A percentile compares a stretch with the other conserved stretches of the same genome.
Evolutionary conservation across 306 rosid genomes (phyloP).

Genomic region (Acacia acuminata): DNA sequence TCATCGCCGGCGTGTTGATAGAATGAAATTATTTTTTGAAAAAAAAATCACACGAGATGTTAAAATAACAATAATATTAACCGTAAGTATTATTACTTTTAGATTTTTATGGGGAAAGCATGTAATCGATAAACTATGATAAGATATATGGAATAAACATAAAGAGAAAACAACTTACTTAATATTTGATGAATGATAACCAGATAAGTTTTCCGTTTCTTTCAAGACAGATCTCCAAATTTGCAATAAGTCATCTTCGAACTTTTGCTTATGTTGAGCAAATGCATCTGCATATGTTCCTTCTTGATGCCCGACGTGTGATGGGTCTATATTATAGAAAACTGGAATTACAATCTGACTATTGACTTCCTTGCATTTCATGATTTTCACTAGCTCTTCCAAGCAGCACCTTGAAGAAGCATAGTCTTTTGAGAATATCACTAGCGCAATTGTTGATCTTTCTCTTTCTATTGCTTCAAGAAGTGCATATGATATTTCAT

Average conservation of each 20-base stretch:
- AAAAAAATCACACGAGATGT: too few species aligned
- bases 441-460: background rate
- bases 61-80: too few species aligned
- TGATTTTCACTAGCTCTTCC: background rate
- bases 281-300: background rate
- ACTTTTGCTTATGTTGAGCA: background rate
- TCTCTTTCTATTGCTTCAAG: background rate
- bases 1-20: too few species aligned
- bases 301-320: background rate
- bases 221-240: background rate
- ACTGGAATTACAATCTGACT: background rate
- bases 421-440: background rate
- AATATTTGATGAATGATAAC: background rate
- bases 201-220: background rate
- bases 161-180: too few species aligned
- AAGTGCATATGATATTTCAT: background rate
- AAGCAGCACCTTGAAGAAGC: background rate
- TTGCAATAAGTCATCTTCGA: background rate
- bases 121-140: too few species aligned
- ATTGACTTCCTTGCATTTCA: background rate
- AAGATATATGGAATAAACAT: too few species aligned
- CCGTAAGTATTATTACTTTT: too few species aligned
- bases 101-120: too few species aligned
- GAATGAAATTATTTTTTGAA: too few species aligned
- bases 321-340: background rate